These are phyloP conservation scores for Leccinum disarticulatum DNA, from an alignment of 768 basidiomycete species.

Conservation along the genomic window DNA sequence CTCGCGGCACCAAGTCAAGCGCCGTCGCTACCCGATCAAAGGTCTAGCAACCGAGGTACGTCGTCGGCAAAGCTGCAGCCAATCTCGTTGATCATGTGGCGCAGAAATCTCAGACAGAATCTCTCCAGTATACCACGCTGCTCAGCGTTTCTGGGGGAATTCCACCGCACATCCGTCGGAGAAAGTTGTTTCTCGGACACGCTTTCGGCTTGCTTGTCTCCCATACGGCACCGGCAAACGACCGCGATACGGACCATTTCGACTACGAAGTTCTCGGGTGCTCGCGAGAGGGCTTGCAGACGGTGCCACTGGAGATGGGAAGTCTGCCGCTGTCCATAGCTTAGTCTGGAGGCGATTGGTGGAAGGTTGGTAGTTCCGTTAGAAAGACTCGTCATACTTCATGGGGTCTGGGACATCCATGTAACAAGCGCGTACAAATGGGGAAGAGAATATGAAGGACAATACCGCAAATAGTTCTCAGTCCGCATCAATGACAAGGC, in stretches of 20 bases:
- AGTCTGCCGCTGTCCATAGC: not conserved
- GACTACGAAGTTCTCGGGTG: not conserved
- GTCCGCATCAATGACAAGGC: conserved; percentile 59
- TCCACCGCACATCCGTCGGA: not conserved
- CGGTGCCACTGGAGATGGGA: not conserved
- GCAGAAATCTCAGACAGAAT: not conserved
- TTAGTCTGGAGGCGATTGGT: not conserved
- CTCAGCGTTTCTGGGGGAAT: conserved; percentile 1
- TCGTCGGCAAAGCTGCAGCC: not conserved
- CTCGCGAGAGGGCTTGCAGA: not conserved
- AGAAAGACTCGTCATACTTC: not conserved
- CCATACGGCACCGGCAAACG: conserved; percentile 1
- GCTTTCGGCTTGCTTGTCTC: not conserved
- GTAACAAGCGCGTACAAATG: conserved; percentile 10
- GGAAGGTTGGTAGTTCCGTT: not conserved
- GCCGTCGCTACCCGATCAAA: not conserved
- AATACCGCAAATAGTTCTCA: conserved; percentile 14
- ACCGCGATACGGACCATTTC: not conserved
- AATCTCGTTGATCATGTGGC: conserved; percentile 1
- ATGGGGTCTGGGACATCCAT: conserved; percentile 6
- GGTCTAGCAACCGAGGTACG: conserved; percentile 11
- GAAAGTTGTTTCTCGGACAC: not conserved
- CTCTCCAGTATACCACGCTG: conserved; percentile 2
- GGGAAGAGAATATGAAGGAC: not conserved
- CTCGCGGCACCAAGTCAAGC: not conserved